These are phyloP conservation scores for Ophiostoma quercus DNA, from an alignment of 2,329 filamentous ascomycete genomes.

Conservation along the genomic window DNA sequence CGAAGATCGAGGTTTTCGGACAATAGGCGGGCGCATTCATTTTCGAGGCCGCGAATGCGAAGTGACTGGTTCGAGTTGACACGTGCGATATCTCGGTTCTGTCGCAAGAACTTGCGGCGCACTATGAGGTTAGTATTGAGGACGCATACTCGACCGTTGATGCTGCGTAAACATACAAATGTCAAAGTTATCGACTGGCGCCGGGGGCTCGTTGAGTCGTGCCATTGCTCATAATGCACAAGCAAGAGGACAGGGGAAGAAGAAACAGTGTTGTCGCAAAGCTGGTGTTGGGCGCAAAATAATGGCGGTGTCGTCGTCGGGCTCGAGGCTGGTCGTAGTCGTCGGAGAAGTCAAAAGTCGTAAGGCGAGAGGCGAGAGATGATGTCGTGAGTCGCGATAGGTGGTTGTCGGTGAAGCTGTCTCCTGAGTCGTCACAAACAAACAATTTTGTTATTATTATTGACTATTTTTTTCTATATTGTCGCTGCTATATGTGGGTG, in stretches of 20 bases:
- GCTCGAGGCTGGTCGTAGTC: background rate
- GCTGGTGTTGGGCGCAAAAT: slow-evolving; percentile 2
- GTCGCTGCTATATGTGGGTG: slow-evolving; percentile 18
- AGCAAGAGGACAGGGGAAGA: slow-evolving; percentile 19
- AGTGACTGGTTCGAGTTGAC: slow-evolving; percentile 72
- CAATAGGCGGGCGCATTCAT: slow-evolving; percentile 67
- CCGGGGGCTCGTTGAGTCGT: slow-evolving; percentile 69
- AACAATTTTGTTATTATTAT: slow-evolving; percentile 11
- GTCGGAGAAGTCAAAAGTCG: background rate
- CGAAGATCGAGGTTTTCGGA: slow-evolving; percentile 74
- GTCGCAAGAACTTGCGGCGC: slow-evolving; percentile 71
- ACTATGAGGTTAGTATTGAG: slow-evolving; percentile 45
- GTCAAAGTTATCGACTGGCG: slow-evolving; percentile 65
- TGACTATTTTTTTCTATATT: slow-evolving; percentile 6
- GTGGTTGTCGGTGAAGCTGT: slow-evolving; percentile 4
- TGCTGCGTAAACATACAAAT: slow-evolving; percentile 46
- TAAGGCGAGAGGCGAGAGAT: background rate
- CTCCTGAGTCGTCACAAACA: slow-evolving; percentile 20
- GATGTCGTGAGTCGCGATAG: slow-evolving; percentile 1
- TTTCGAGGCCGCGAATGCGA: slow-evolving; percentile 70
- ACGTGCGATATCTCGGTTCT: slow-evolving; percentile 78
- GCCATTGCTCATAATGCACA: slow-evolving; percentile 57
- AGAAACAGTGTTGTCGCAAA: slow-evolving; percentile 22
- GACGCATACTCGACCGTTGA: background rate
- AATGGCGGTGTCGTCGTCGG: slow-evolving; percentile 9